Evolutionary conservation across 169 alveolate genomes (phyloP), one percentile per base, ranked within the genome.

Genomic region (Eimeria sp.): DNA sequence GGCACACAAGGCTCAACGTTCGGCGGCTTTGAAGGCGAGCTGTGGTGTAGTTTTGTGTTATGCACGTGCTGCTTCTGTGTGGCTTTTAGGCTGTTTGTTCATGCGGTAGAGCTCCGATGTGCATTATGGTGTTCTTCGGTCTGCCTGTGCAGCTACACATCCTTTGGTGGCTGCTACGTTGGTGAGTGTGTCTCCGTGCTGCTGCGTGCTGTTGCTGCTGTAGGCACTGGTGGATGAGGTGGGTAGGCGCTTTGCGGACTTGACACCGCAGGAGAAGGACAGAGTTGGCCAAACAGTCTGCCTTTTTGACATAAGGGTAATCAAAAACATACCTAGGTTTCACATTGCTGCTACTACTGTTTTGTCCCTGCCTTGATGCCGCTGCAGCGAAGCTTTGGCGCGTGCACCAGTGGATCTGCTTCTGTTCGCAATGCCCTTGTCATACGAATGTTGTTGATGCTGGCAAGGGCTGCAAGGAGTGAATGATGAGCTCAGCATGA

Each of bases 221-320:
- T 34, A 84, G 92, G 78, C n/a, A 14, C 80, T 84, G 22, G 22
- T 61, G 51, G 92, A 45, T 34, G 92, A 84, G 78, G 47, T 58
- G 58, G 76, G 61, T 18, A 45, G 92, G 13, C 92, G 92, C 75
- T 84, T 84, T 43, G 92, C 92, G 57, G 92, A 84, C 10, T 34
- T 84, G 25, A 34, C 80, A 13, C 20, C 49, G 80, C 75, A 40
- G 45, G 92, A 84, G 80, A 84, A 57, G 61, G 54, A 45, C 10
- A 27, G 27, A n/a, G 49, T 84, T 47, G 30, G 90, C 25, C 70
- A n/a, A 72, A 72, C 90, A 20, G 90, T 82, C 54, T 51, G 25
- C 20, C 73, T 49, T 49, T 7, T 82, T 9, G 72, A 73, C 51
- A 82, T 82, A 47, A 47, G 16, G 73, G 90, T 82, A 82, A 82